These are phyloP conservation scores for Phytophthora rubi DNA, from an alignment of 352 stramenopile genomes.

Conservation along the genomic window DNA sequence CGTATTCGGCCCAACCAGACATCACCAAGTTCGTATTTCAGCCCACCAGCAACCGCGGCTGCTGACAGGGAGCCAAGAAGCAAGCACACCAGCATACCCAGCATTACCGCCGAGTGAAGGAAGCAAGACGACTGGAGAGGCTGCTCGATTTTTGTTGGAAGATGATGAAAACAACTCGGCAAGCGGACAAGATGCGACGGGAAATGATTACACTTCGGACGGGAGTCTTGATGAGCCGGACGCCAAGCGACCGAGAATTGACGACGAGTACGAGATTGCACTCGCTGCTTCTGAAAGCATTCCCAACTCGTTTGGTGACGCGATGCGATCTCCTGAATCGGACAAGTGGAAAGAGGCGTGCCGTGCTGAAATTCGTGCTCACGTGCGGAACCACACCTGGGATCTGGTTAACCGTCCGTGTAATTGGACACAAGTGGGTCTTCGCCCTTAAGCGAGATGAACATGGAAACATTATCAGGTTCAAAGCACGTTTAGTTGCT, in stretches of 20 bases:
- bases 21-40: no score
- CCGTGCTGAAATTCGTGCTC: background rate
- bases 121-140: no score
- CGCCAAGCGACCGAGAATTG: background rate
- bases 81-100: no score
- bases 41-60: no score
- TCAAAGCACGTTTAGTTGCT: background rate
- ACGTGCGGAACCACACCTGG: background rate
- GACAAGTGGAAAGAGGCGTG: background rate
- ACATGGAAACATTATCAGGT: background rate
- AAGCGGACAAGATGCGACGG: background rate
- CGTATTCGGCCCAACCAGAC: no score
- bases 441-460: background rate
- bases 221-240: background rate
- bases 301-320: background rate
- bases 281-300: background rate
- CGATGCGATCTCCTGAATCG: background rate
- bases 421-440: background rate
- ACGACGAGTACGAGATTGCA: background rate
- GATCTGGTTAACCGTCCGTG: background rate
- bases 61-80: no score
- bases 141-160: no score
- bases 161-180: no score
- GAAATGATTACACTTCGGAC: background rate
- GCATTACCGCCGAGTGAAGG: no score